Evolutionary conservation across 257 asterid species (phyloP).

Genomic region (Forsythia suspensa): DNA sequence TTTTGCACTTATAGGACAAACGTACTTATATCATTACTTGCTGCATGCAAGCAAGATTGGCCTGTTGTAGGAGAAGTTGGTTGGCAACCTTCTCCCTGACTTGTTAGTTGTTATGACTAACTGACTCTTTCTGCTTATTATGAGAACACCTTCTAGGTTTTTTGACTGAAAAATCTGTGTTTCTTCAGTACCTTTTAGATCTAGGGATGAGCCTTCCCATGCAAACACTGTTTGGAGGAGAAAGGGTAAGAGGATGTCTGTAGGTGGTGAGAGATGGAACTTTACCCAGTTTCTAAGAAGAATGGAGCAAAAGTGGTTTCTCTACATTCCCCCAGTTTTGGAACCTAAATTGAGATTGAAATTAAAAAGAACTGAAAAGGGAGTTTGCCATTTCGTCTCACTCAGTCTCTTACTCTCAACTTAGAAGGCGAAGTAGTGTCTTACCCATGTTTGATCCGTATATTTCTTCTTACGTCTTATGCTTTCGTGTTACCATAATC

Average conservation of each 20-base stretch:
- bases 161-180: neutral
- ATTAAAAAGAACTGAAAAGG: neutral
- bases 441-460: neutral
- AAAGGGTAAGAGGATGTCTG: neutral
- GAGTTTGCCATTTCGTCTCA: neutral
- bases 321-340: neutral
- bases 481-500: neutral
- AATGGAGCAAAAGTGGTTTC: neutral
- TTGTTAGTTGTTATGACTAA: neutral
- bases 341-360: neutral
- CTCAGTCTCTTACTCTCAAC: neutral
- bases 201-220: neutral
- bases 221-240: neutral
- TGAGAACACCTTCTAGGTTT: neutral
- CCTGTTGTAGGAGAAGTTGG: neutral
- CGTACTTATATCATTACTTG: neutral
- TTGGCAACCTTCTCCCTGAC: neutral
- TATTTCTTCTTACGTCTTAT: neutral
- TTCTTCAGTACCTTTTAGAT: neutral
- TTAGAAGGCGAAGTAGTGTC: neutral
- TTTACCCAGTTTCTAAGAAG: neutral
- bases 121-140: neutral
- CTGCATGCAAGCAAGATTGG: slow-evolving; percentile 6
- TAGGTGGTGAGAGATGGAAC: neutral
- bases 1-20: neutral